Conservation (phyloP, 345 rosid species). For the Camelina sativa region DNA sequence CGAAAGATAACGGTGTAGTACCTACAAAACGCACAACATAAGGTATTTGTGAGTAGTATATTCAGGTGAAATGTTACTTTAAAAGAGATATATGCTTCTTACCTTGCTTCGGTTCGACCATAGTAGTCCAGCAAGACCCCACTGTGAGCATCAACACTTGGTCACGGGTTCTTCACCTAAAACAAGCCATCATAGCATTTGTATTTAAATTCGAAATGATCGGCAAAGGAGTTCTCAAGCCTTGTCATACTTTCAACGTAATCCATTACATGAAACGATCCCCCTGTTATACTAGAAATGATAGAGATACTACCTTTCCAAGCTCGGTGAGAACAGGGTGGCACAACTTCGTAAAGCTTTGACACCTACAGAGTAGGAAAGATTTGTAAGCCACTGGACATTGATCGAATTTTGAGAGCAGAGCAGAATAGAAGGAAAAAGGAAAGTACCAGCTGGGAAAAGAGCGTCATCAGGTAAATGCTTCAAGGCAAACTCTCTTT, state of each 20-base stretch:
- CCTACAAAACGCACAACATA: constrained; percentile 45
- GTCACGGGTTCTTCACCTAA: too few relatives aligned
- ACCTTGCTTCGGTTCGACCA: constrained; percentile 82
- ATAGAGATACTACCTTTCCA: constrained; percentile 64
- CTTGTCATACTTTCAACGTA: constrained; percentile 2
- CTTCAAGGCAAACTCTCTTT: constrained; percentile 96
- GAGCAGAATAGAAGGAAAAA: not conserved
- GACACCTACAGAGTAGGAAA: constrained; percentile 67
- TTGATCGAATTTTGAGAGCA: constrained; percentile 3
- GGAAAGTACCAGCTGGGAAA: constrained; percentile 81
- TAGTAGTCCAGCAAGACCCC: constrained; percentile 46
- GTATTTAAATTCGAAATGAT: not conserved
- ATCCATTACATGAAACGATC: constrained; percentile 5
- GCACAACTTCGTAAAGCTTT: constrained; percentile 95
- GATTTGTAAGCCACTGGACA: constrained; percentile 31
- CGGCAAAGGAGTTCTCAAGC: not conserved
- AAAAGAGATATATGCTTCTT: not conserved
- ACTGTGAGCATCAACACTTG: too few relatives aligned
- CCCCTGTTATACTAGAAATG: constrained; percentile 1
- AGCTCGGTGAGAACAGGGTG: constrained; percentile 85
- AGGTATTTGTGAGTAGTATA: not conserved
- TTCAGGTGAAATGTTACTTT: not conserved
- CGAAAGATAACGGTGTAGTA: constrained; percentile 95
- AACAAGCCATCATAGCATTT: constrained; percentile 14
- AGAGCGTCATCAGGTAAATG: constrained; percentile 94